Conservation (phyloP, 2,329 filamentous ascomycete genomes). For the Hypoxylon sp. region DNA sequence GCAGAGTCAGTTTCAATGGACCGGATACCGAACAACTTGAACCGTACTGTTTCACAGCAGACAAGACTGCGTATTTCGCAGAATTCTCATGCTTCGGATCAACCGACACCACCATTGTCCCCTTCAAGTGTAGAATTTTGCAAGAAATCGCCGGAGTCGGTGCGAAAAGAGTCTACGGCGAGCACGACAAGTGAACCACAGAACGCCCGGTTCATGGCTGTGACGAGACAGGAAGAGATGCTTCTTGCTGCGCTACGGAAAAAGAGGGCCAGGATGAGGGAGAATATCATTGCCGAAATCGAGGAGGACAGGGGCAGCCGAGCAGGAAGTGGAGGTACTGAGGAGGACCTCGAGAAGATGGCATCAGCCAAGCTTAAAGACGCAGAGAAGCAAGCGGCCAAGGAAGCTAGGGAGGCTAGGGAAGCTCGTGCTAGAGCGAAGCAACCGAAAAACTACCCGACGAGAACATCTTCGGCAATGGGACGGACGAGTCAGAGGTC, state of each 20-base stretch:
- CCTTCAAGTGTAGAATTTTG: constrained; percentile 67
- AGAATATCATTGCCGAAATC: constrained; percentile 61
- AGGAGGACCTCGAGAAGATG: constrained; percentile 29
- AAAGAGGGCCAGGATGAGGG: constrained; percentile 70
- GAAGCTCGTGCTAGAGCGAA: constrained; percentile 35
- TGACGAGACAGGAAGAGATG: constrained; percentile 72
- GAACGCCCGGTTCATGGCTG: constrained; percentile 67
- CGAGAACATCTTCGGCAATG: constrained; percentile 32
- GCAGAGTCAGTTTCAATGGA: constrained; percentile 42
- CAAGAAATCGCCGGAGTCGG: constrained; percentile 58
- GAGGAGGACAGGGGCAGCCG: constrained; percentile 56
- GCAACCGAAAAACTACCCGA: constrained; percentile 22
- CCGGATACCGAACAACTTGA: constrained; percentile 36
- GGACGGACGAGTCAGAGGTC: constrained; percentile 15
- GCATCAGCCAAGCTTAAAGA: constrained; percentile 23
- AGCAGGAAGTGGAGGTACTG: constrained; percentile 20
- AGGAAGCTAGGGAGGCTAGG: constrained; percentile 23
- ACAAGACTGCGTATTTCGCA: constrained; percentile 42
- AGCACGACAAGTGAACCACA: constrained; percentile 48
- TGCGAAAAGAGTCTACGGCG: constrained; percentile 51
- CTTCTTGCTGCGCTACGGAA: constrained; percentile 69
- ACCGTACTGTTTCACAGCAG: constrained; percentile 36
- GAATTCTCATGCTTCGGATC: constrained; percentile 55
- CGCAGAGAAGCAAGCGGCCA: constrained; percentile 35
- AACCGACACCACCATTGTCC: constrained; percentile 66